A percentile compares a stretch with the other conserved stretches of the same genome.
phyloP scores from a whole-genome alignment of 352 stramenopile genomes.

The Globisporangium radiosum region DNA sequence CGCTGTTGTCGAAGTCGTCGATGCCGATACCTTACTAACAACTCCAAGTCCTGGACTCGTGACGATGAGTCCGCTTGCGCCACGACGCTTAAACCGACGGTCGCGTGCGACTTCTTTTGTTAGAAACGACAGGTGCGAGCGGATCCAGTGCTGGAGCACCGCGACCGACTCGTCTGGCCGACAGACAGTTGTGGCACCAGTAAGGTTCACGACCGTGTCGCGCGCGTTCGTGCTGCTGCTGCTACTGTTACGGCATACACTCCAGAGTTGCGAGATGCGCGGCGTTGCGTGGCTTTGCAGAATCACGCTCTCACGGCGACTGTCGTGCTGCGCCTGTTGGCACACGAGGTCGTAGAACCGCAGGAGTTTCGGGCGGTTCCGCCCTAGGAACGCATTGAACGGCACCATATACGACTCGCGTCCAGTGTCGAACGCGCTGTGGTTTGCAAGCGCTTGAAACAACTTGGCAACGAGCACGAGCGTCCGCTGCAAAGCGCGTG shows the following conservation, averaged over 20 bases:
- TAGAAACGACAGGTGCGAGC: constrained; percentile 33
- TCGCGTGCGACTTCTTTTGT: constrained; percentile 44
- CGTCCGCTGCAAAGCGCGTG: constrained; percentile 50
- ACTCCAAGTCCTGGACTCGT: too few relatives aligned
- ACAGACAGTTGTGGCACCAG: constrained; percentile 23
- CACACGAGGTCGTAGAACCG: constrained; percentile 76
- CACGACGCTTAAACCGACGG: constrained; percentile 35
- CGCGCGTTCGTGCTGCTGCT: constrained; percentile 12
- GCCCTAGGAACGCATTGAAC: constrained; percentile 62
- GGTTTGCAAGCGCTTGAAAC: constrained; percentile 78
- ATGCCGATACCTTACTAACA: neutral
- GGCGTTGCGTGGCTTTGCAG: constrained; percentile 43
- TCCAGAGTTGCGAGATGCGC: constrained; percentile 64
- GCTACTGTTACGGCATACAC: neutral
- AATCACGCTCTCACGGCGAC: constrained; percentile 57
- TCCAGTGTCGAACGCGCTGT: constrained; percentile 46
- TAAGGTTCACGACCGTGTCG: constrained; percentile 34
- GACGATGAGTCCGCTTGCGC: too few relatives aligned
- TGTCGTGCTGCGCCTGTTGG: constrained; percentile 56
- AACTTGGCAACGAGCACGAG: constrained; percentile 75
- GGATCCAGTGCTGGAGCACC: constrained; percentile 53
- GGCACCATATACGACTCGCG: constrained; percentile 75
- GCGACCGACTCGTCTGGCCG: constrained; percentile 34
- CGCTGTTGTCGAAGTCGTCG: neutral
- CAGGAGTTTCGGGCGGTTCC: constrained; percentile 50